These are phyloP conservation scores for Colletotrichum sp. DNA, from an alignment of 2,329 filamentous ascomycete genomes.

Conservation along the genomic window DNA sequence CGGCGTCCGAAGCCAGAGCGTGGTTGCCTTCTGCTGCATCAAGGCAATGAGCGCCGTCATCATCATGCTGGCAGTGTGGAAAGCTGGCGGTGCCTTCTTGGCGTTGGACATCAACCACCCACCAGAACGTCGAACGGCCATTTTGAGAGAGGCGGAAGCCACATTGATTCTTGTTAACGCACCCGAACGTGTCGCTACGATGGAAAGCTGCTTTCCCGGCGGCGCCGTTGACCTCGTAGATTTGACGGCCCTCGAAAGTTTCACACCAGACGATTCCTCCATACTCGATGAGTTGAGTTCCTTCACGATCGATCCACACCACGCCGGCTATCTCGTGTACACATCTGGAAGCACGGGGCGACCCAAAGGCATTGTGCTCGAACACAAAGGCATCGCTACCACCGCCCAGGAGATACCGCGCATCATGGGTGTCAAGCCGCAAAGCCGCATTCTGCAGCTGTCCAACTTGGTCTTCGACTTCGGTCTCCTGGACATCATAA, in stretches of 20 bases:
- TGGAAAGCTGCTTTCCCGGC: neutral
- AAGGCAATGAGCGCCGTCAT: neutral
- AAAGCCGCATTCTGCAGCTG: neutral
- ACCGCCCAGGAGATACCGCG: neutral
- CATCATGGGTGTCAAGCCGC: neutral
- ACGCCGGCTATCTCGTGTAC: neutral
- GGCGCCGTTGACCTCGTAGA: neutral
- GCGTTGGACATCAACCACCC: neutral
- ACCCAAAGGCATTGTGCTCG: neutral
- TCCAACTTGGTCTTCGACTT: neutral
- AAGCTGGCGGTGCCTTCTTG: neutral
- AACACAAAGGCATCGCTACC: neutral
- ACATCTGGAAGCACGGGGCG: neutral
- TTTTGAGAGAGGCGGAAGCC: neutral
- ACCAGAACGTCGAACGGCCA: neutral
- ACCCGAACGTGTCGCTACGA: rapidly evolving
- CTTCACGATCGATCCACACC: neutral
- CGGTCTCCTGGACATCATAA: neutral
- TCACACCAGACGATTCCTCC: rapidly evolving
- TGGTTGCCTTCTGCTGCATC: neutral
- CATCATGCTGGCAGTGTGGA: neutral
- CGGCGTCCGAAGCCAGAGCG: neutral
- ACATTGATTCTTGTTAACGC: neutral
- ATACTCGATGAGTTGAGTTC: neutral
- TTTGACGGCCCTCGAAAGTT: rapidly evolving